Evolutionary conservation across 2,329 filamentous ascomycete genomes (phyloP).

Genomic region (Thermothelomyces thermophilus): DNA sequence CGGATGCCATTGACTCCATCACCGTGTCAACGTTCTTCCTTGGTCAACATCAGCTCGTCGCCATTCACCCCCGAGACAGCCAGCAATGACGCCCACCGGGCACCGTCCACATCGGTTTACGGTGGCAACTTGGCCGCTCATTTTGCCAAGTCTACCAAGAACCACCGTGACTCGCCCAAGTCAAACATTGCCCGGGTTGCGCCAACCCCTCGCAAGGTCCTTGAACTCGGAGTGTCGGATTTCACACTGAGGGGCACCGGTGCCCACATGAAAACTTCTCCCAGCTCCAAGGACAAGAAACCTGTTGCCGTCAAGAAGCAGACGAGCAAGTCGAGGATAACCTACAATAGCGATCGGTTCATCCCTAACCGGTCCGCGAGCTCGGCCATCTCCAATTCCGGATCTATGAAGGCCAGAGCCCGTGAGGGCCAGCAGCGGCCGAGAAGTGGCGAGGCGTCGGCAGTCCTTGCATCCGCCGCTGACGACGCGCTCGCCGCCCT

Average conservation of each 20-base stretch:
- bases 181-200: conserved; percentile 80
- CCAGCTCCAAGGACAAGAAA: conserved; percentile 49
- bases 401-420: conserved; percentile 73
- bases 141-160: conserved; percentile 66
- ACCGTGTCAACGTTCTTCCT: conserved; percentile 56
- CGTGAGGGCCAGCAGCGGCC: conserved; percentile 60
- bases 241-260: conserved; percentile 86
- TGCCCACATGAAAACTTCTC: conserved; percentile 50
- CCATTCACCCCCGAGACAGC: conserved; percentile 67
- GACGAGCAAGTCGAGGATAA: conserved; percentile 67
- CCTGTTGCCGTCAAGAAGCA: conserved; percentile 49
- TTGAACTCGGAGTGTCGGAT: conserved; percentile 89
- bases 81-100: conserved; percentile 43
- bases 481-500: conserved; percentile 76
- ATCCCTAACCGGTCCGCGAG: conserved; percentile 90
- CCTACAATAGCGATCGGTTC: conserved; percentile 83
- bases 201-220: conserved; percentile 69
- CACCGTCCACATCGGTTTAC: conserved; percentile 65
- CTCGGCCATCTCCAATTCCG: conserved; percentile 76
- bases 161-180: conserved; percentile 83
- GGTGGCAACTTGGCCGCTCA: conserved; percentile 72
- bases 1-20: conserved; percentile 93
- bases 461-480: conserved; percentile 68
- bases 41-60: conserved; percentile 56
- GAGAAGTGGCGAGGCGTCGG: conserved; percentile 68